Evolutionary conservation across 768 basidiomycete genomes (phyloP).

Genomic region (Kwoniella sp.): DNA sequence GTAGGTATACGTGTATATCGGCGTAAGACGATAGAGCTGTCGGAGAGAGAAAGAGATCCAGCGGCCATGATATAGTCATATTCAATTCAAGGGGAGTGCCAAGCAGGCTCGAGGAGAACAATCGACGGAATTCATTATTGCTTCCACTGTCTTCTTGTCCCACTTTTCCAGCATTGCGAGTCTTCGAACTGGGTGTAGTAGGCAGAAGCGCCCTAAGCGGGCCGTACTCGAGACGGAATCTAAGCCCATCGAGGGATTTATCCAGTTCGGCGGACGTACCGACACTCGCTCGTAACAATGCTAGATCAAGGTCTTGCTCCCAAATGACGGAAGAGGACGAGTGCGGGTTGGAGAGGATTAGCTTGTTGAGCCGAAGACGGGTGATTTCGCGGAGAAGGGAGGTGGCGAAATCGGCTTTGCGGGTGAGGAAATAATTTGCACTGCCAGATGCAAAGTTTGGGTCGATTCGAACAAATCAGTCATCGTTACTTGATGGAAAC

Average conservation of each 20-base stretch:
- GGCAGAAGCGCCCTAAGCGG: slow-evolving; percentile 80
- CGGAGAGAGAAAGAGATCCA: slow-evolving; percentile 82
- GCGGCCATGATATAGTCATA: slow-evolving; percentile 78
- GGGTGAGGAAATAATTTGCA: slow-evolving; percentile 81
- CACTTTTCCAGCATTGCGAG: background rate
- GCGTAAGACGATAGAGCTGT: slow-evolving; percentile 74
- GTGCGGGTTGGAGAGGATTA: slow-evolving; percentile 68
- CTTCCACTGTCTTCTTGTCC: slow-evolving; percentile 10
- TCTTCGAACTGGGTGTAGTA: slow-evolving; percentile 8
- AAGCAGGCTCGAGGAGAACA: slow-evolving; percentile 68
- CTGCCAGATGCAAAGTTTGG: no score
- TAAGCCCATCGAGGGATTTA: slow-evolving; percentile 69
- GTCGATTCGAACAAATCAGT: no score
- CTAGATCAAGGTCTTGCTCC: slow-evolving; percentile 86
- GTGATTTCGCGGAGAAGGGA: slow-evolving; percentile 85
- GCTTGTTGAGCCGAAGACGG: slow-evolving; percentile 73
- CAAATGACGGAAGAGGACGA: slow-evolving; percentile 67
- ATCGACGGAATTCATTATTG: slow-evolving; percentile 30
- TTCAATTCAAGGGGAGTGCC: slow-evolving; percentile 73
- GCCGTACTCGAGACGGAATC: slow-evolving; percentile 76
- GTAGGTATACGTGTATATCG: slow-evolving; percentile 76
- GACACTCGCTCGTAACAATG: slow-evolving; percentile 80
- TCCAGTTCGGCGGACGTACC: slow-evolving; percentile 88
- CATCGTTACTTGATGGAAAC: no score
- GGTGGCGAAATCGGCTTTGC: slow-evolving; percentile 83